Evolutionary conservation across 306 rosid species (phyloP), one percentile per base, ranked within the genome.

Genomic region (Cicer yamashitae): DNA sequence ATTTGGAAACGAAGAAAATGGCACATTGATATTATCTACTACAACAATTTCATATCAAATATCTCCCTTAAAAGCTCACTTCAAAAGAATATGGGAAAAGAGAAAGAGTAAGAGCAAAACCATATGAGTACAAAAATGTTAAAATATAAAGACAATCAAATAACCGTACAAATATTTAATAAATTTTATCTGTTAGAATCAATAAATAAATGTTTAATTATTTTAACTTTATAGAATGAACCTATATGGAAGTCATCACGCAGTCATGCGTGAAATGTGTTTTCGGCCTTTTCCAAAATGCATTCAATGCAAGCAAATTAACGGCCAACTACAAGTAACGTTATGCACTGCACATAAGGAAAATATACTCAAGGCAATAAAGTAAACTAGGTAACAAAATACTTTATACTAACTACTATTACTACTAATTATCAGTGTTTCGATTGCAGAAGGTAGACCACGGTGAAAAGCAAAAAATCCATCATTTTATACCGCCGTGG

Each of bases 371-470:
- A 2, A 58, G 41, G 14, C 39, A 58, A 58, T 58, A 58, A 58
- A 22, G 39, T 58, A 58, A 58, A 58, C 25, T 58, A 58, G 64
- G 64, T 58, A 58, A 58, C 5, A 58, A 58, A 58, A 58, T 30
- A 58, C 8, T 22, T 4, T 39, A 58, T 58, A 58, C 15, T 25
- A 58, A 58, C 15, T 25, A 58, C 14, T 6, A 58, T 22, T 58
- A 58, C 64, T 58, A 58, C 41, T 4, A 25, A 12, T 30, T 30
- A 30, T 30, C 3, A 4, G 37, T 4, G 37, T 30, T 30, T 3
- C 6, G 5, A 30, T 30, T 30, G 37, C 5, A 0, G 37, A 30
- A 4, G 37, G 37, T 30, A 30, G 37, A 30, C 37, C 37, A 30
- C 37, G 1, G 37, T 30, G 37, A 4, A 30, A 30, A 30, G 37